These are phyloP conservation scores for Persicaria tinctoria DNA, from an alignment of 148 eudicot genomes.

Conservation along the genomic window DNA sequence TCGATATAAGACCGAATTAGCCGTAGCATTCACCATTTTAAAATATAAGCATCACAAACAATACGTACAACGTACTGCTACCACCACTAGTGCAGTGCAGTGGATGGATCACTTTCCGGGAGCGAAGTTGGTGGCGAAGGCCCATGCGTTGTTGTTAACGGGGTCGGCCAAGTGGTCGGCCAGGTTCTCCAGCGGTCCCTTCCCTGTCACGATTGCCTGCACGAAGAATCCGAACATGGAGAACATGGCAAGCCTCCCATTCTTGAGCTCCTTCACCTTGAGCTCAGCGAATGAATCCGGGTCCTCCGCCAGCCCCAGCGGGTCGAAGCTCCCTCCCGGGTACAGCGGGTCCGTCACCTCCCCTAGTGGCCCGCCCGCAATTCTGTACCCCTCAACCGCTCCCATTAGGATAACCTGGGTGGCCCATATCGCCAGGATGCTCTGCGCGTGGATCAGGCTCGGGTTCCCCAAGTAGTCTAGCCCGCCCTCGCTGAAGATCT, in stretches of 20 bases:
- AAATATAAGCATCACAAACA: no score
- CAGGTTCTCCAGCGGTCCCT: background rate
- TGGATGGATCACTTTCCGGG: background rate
- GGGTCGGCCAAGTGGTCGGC: background rate
- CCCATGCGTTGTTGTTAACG: background rate
- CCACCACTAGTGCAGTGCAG: no score
- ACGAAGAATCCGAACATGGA: background rate
- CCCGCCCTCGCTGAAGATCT: background rate
- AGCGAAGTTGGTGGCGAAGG: background rate
- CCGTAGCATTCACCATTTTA: no score
- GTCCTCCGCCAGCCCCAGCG: background rate
- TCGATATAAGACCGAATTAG: no score
- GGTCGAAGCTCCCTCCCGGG: background rate
- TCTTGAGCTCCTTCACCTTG: background rate
- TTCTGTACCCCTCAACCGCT: background rate
- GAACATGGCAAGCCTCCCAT: background rate
- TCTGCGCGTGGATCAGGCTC: background rate
- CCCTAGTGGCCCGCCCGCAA: background rate
- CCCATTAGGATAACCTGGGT: background rate
- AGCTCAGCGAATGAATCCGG: background rate
- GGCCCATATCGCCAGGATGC: background rate
- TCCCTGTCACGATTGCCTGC: background rate
- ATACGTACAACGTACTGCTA: no score
- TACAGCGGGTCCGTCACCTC: background rate
- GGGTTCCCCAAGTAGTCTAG: background rate